These are phyloP conservation scores for Metschnikowia rubicola DNA, from an alignment of 805 yeast species.

Conservation along the genomic window DNA sequence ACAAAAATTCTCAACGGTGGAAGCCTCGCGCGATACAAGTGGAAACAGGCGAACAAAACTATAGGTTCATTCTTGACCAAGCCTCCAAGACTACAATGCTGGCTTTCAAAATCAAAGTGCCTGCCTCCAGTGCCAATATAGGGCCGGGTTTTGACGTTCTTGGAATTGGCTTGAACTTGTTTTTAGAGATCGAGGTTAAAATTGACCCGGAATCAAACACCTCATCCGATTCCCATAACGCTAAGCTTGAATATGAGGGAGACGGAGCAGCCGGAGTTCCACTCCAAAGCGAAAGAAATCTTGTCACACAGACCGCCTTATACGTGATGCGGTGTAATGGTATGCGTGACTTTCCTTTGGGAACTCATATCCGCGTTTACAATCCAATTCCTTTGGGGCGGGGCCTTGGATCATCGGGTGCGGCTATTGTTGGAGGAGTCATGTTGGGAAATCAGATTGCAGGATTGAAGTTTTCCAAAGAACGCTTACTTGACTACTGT, in stretches of 20 bases:
- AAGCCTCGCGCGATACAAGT: too few species aligned
- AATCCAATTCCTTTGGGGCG: constrained; percentile 97
- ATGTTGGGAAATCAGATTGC: constrained; percentile 86
- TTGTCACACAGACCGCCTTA: constrained; percentile 89
- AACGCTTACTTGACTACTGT: constrained; percentile 88
- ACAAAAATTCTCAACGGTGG: too few species aligned
- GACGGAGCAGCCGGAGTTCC: constrained; percentile 86
- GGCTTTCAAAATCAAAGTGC: constrained; percentile 66
- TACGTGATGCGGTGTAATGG: constrained; percentile 86
- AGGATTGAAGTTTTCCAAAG: constrained; percentile 64
- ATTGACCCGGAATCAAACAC: constrained; percentile 53
- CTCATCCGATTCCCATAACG: constrained; percentile 61
- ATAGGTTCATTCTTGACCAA: too few species aligned
- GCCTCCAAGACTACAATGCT: constrained; percentile 27
- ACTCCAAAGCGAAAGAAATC: constrained; percentile 67
- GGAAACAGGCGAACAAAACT: too few species aligned
- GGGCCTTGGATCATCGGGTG: constrained; percentile 96
- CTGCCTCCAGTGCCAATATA: constrained; percentile 96
- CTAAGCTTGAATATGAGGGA: constrained; percentile 65
- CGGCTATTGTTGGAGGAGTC: constrained; percentile 97
- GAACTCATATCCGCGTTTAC: constrained; percentile 73
- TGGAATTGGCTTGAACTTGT: constrained; percentile 83
- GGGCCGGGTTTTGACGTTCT: constrained; percentile 98
- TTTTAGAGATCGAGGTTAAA: constrained; percentile 63
- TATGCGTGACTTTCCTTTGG: constrained; percentile 71